Conservation (phyloP, 768 basidiomycete genomes). For the Pisolithus albus region DNA sequence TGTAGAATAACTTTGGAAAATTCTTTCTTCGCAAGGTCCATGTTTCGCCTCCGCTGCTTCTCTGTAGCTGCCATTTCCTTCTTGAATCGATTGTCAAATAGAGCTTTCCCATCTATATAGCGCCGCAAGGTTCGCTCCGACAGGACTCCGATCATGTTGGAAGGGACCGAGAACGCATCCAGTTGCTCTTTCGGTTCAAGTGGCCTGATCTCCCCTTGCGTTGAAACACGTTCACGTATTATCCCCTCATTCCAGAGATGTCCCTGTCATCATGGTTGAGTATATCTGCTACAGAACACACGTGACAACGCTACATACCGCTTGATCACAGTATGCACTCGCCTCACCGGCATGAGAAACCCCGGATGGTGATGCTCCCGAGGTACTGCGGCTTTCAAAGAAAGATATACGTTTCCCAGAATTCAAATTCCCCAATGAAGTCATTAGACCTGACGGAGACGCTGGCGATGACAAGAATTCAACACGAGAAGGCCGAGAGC, state of each 20-base stretch:
- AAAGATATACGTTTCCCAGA: constrained; percentile 1
- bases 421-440: constrained; percentile 6
- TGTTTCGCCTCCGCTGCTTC: constrained; percentile 56
- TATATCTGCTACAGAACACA: constrained; percentile 1
- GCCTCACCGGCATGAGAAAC: constrained; percentile 54
- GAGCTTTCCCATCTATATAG: constrained; percentile 57
- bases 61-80: constrained; percentile 52
- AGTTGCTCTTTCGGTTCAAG: constrained; percentile 70
- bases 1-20: constrained; percentile 46
- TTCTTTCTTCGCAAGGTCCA: constrained; percentile 60
- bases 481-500: constrained; percentile 7
- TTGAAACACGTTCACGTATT: constrained; percentile 88
- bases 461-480: constrained; percentile 7
- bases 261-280: constrained; percentile 24
- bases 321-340: constrained; percentile 44
- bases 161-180: constrained; percentile 55
- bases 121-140: constrained; percentile 71
- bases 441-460: constrained; percentile 10
- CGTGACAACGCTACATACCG: constrained; percentile 27
- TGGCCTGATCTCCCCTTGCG: constrained; percentile 72
- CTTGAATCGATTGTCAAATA: constrained; percentile 65
- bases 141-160: constrained; percentile 62
- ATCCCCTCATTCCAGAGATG: constrained; percentile 49
- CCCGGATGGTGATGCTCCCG: constrained; percentile 8
- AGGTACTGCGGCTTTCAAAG: constrained; percentile 14